phyloP scores from a whole-genome alignment of 306 rosid species.

The Quercus alba region DNA sequence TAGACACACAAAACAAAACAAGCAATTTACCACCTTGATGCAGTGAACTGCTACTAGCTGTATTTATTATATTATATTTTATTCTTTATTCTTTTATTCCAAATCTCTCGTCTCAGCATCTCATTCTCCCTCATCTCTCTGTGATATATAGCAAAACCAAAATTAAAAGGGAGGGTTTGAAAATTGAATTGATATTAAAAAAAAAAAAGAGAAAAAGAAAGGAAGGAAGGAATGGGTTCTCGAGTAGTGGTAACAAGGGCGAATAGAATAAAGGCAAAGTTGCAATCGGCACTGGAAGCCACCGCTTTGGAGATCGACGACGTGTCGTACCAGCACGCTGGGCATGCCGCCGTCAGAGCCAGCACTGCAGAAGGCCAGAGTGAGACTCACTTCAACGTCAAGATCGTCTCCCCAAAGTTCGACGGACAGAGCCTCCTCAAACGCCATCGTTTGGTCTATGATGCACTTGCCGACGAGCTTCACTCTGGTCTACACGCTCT shows the following conservation, averaged over 20 bases:
- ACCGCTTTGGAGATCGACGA: constrained; percentile 69
- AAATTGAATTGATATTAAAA: no score
- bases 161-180: no score
- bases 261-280: constrained; percentile 56
- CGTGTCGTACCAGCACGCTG: constrained; percentile 85
- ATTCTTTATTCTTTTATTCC: no score
- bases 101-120: no score
- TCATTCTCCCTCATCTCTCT: no score
- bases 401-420: constrained; percentile 66
- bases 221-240: no score
- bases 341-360: constrained; percentile 66
- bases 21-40: no score
- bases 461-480: constrained; percentile 56
- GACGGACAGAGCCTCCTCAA: constrained; percentile 63
- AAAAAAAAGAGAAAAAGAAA: no score
- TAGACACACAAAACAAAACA: no score
- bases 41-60: no score
- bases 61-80: no score
- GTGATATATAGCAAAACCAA: no score
- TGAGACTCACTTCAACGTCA: constrained; percentile 76
- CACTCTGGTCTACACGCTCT: constrained; percentile 61
- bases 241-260: constrained; percentile 49
- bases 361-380: constrained; percentile 27
- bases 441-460: constrained; percentile 65
- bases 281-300: constrained; percentile 70